Conservation (phyloP, 805 yeast genomes). For the Jamesozyma jinghongensis region DNA sequence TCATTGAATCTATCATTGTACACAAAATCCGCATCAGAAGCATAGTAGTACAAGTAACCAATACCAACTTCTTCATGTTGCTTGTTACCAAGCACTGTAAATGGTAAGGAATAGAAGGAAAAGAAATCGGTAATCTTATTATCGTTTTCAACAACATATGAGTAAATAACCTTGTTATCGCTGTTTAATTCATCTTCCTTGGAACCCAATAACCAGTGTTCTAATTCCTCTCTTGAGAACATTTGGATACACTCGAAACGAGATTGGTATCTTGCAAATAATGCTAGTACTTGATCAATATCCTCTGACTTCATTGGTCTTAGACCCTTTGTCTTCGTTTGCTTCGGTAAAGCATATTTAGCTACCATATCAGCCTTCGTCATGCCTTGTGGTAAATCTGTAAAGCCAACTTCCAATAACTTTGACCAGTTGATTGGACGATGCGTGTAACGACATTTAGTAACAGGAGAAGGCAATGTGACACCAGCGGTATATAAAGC, state of each 20-base stretch:
- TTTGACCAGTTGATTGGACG: conserved; percentile 91
- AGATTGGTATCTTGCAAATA: conserved; percentile 54
- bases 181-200: conserved; percentile 22
- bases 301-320: conserved; percentile 48
- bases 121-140: conserved; percentile 78
- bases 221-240: conserved; percentile 48
- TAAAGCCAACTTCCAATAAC: conserved; percentile 81
- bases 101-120: conserved; percentile 83
- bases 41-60: conserved; percentile 87
- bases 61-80: conserved; percentile 62
- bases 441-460: conserved; percentile 84
- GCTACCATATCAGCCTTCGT: conserved; percentile 68
- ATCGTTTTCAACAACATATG: conserved; percentile 52
- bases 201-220: conserved; percentile 73
- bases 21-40: conserved; percentile 53
- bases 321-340: conserved; percentile 44
- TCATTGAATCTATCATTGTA: conserved; percentile 31
- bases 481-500: conserved; percentile 93
- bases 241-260: conserved; percentile 67
- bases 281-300: conserved; percentile 49
- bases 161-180: conserved; percentile 55
- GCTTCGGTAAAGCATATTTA: conserved; percentile 48
- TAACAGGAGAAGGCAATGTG: conserved; percentile 83
- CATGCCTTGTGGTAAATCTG: conserved; percentile 62
- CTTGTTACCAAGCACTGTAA: conserved; percentile 63